Conservation (phyloP, 306 rosid genomes). For the Vigna unguiculata region DNA sequence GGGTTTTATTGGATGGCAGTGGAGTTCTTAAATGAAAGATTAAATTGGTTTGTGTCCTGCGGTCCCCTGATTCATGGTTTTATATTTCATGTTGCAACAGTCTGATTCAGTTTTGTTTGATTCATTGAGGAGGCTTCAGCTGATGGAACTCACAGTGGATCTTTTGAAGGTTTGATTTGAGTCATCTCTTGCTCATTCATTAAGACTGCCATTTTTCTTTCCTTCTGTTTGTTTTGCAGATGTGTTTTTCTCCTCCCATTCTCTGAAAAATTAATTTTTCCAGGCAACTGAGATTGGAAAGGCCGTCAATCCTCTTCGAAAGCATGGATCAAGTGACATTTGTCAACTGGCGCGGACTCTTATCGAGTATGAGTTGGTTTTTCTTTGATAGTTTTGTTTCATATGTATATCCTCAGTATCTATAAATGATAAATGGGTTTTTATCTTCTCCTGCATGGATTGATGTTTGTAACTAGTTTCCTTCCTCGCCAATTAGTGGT, state of each 20-base stretch:
- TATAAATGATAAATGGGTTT: background rate
- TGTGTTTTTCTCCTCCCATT: background rate
- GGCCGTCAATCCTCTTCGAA: conserved; percentile 70
- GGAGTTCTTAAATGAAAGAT: conserved; percentile 30
- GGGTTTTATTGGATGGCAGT: conserved; percentile 18
- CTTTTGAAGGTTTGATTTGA: conserved; percentile 63
- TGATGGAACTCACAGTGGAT: conserved; percentile 80
- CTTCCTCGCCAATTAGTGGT: background rate
- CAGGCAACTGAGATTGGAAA: conserved; percentile 92
- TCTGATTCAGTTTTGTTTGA: conserved; percentile 70
- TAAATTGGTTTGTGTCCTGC: conserved; percentile 10
- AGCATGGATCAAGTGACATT: conserved; percentile 65
- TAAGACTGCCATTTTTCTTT: background rate
- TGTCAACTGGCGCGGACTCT: conserved; percentile 67
- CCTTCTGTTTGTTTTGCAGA: background rate
- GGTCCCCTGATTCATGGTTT: background rate
- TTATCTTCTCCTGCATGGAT: background rate
- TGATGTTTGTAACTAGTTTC: background rate
- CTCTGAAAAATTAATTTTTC: conserved; percentile 36
- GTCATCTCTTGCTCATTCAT: conserved; percentile 35
- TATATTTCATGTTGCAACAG: conserved; percentile 54
- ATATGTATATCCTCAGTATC: conserved; percentile 1
- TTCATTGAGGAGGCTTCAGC: conserved; percentile 77
- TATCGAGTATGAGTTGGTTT: conserved; percentile 57
- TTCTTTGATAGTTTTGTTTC: conserved; percentile 33